phyloP scores from a whole-genome alignment of 345 rosid species.

The Camelina hispida region DNA sequence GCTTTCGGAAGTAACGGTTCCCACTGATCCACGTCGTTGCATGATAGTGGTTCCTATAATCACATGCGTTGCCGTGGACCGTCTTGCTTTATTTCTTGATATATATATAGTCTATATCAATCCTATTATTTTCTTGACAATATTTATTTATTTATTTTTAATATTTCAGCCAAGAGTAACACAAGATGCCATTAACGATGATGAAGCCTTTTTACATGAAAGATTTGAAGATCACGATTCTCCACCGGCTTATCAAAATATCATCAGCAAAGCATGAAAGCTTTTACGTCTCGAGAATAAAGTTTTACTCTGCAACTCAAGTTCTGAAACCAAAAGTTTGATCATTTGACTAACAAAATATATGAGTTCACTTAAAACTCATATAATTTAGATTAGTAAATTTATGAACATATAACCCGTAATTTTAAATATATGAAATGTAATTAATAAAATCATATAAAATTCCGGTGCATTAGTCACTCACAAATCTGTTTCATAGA shows the following conservation, averaged over 20 bases:
- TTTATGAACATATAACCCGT: constrained; percentile 2
- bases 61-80: constrained; percentile 44
- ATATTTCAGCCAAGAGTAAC: constrained; percentile 3
- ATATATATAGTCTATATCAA: constrained; percentile 26
- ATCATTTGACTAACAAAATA: neutral
- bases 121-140: constrained; percentile 25
- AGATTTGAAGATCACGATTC: constrained; percentile 42
- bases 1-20: constrained; percentile 28
- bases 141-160: neutral
- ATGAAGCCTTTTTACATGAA: constrained; percentile 38
- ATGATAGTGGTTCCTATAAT: constrained; percentile 37
- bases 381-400: neutral
- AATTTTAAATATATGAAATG: neutral
- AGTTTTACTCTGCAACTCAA: neutral
- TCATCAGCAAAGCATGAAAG: constrained; percentile 31
- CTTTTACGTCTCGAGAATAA: constrained; percentile 28
- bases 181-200: constrained; percentile 38
- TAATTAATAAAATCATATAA: neutral
- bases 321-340: constrained; percentile 6
- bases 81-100: constrained; percentile 31
- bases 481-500: neutral
- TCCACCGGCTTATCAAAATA: neutral
- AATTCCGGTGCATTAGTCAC: neutral
- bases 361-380: neutral
- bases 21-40: constrained; percentile 43